Conservation (phyloP, 441 rosid genomes). For the Cnidoscolus chayamansa region DNA sequence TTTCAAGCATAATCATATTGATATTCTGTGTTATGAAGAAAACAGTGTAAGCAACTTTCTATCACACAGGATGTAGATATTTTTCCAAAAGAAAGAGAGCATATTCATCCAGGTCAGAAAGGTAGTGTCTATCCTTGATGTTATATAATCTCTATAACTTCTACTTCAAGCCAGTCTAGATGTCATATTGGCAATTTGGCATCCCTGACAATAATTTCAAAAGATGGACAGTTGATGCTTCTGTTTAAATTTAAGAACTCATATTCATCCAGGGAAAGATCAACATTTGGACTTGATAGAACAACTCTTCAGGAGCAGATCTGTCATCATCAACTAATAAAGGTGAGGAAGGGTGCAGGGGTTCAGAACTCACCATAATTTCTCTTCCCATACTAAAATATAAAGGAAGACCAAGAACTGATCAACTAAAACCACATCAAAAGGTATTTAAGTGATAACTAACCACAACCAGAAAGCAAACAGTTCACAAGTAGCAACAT, state of each 20-base stretch:
- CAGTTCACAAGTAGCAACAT: background rate
- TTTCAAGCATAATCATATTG: background rate
- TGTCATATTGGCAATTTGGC: background rate
- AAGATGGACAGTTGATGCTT: background rate
- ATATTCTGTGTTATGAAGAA: background rate
- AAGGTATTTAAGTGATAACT: background rate
- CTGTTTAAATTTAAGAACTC: background rate
- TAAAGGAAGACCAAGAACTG: background rate
- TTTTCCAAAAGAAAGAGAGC: background rate
- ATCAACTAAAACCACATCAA: background rate
- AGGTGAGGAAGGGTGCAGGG: background rate
- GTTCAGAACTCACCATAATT: no score
- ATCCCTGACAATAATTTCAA: no score
- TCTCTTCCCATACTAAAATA: background rate
- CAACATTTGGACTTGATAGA: background rate
- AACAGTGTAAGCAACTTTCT: background rate
- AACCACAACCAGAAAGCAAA: background rate
- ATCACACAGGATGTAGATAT: background rate
- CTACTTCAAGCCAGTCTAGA: background rate
- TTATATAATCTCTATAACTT: background rate
- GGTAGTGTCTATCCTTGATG: background rate
- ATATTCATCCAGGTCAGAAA: background rate
- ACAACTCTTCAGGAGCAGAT: background rate
- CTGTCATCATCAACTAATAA: background rate
- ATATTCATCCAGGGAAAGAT: background rate